phyloP scores from a whole-genome alignment of 805 yeast species.

The Candida incommunis region DNA sequence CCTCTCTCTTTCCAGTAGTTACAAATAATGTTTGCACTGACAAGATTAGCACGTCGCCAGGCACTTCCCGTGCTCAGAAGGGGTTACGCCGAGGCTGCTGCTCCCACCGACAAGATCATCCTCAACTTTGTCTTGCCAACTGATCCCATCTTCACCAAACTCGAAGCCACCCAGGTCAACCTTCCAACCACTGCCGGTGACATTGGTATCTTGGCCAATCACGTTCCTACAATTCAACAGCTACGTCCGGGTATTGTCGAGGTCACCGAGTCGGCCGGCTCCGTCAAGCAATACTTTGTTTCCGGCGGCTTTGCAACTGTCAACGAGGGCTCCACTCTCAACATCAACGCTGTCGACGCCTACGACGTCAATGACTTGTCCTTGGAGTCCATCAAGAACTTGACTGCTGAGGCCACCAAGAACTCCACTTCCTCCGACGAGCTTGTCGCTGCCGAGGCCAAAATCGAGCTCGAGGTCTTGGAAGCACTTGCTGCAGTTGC shows the following conservation, averaged over 20 bases:
- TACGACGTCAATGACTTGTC: conserved; percentile 82
- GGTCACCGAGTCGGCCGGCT: conserved; percentile 64
- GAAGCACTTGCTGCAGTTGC: conserved; percentile 83
- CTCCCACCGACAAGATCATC: conserved; percentile 58
- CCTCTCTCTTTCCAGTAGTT: no score
- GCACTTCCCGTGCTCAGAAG: conserved; percentile 27
- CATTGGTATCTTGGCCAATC: conserved; percentile 93
- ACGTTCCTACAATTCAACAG: conserved; percentile 95
- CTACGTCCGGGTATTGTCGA: conserved; percentile 92
- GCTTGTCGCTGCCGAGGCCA: conserved; percentile 84
- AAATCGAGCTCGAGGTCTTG: conserved; percentile 88
- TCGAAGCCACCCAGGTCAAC: conserved; percentile 58
- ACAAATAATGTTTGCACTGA: conserved; percentile 5
- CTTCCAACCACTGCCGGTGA: conserved; percentile 92
- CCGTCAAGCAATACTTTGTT: conserved; percentile 70
- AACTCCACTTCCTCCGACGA: conserved; percentile 71
- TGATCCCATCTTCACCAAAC: conserved; percentile 11
- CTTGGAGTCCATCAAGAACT: conserved; percentile 55
- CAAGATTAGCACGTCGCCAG: conserved; percentile 6
- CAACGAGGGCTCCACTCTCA: conserved; percentile 82
- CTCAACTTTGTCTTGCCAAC: conserved; percentile 87
- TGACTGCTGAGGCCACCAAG: conserved; percentile 89
- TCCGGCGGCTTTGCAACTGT: conserved; percentile 96
- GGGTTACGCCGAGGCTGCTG: conserved; percentile 49
- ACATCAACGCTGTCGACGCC: conserved; percentile 91